Evolutionary conservation across 257 asterid species (phyloP).

Genomic region (Knoxia roxburghii): DNA sequence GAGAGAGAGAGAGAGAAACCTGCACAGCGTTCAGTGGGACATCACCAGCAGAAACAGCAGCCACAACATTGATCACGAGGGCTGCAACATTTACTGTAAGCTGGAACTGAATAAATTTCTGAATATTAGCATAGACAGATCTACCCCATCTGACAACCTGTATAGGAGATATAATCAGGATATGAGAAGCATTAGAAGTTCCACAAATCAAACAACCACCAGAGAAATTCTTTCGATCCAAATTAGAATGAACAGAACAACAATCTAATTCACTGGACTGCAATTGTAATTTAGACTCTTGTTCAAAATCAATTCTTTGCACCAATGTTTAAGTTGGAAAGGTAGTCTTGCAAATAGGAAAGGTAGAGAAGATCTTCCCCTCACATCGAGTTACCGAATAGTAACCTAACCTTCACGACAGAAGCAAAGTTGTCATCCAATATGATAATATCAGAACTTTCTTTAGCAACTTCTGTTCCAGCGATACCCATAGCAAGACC

Average conservation of each 20-base stretch:
- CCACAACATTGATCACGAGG: conserved; percentile 76
- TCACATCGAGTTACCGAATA: conserved; percentile 2
- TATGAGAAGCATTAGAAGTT: neutral
- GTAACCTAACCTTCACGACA: conserved; percentile 77
- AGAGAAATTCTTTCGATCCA: neutral
- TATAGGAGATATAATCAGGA: conserved; percentile 16
- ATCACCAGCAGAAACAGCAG: conserved; percentile 83
- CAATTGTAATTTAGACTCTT: neutral
- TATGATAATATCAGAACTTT: conserved; percentile 95
- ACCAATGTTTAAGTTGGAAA: neutral
- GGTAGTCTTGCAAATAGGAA: neutral
- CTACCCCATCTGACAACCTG: conserved; percentile 99
- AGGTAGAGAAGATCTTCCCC: neutral
- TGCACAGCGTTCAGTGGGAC: conserved; percentile 97
- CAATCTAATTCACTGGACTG: neutral
- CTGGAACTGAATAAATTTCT: conserved; percentile 95
- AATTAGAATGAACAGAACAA: neutral
- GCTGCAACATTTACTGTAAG: conserved; percentile 97
- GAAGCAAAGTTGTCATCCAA: conserved; percentile 91
- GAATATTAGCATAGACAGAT: conserved; percentile 93
- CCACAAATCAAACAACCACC: neutral
- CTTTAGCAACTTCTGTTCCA: conserved; percentile 99
- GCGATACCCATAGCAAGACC: conserved; percentile 99
- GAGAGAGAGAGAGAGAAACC: conserved; percentile 38
- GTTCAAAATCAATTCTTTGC: neutral